Evolutionary conservation across 2,329 filamentous ascomycete genomes (phyloP), one percentile per base, ranked within the genome.

Genomic region (Fusarium austroafricanum): DNA sequence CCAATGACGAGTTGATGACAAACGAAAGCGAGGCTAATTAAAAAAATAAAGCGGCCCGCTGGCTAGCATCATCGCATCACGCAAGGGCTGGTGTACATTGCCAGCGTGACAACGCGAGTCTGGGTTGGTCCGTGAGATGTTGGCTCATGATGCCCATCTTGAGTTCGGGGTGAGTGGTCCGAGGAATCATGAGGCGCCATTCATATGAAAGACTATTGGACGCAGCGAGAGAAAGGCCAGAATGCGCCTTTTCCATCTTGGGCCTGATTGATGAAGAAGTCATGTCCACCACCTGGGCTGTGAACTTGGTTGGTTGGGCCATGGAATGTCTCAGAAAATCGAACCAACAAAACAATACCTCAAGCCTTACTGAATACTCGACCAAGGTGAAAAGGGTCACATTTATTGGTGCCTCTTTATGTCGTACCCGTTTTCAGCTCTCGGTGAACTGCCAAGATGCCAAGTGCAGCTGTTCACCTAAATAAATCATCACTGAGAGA

Each of bases 31-130:
- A 55, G 47, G 65, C 53, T 35, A 35, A 10, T 35, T 64, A 42
- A 33, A 31, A 31, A 31, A 14, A 63, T 8, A 26, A 26, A 55
- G 62, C 72, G 70, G 68, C 56, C 72, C 68, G 68, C 59, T 58
- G 52, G 50, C 52, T 71, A 71, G 67, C 47, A 69, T 21, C 52
- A 55, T 55, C 52, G 50, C 68, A 68, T 67, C 69, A 67, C 59
- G 42, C 55, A 71, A 71, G 61, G 44, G 37, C 57, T 43, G 54
- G 62, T 66, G 47, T 53, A 39, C 57, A 49, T 49, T 56, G 51
- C 44, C 63, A 60, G 61, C 58, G 56, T 64, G 64, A 64, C 64
- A 68, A 26, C 64, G n/a, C 43, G 45, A 63, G 53, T 29, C 54
- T 15, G 26, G 39, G 43, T 61, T 73, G 67, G 71, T 44, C 71